These are phyloP conservation scores for Stramenopiles sp. DNA, from an alignment of 352 stramenopile genomes.

Conservation along the genomic window DNA sequence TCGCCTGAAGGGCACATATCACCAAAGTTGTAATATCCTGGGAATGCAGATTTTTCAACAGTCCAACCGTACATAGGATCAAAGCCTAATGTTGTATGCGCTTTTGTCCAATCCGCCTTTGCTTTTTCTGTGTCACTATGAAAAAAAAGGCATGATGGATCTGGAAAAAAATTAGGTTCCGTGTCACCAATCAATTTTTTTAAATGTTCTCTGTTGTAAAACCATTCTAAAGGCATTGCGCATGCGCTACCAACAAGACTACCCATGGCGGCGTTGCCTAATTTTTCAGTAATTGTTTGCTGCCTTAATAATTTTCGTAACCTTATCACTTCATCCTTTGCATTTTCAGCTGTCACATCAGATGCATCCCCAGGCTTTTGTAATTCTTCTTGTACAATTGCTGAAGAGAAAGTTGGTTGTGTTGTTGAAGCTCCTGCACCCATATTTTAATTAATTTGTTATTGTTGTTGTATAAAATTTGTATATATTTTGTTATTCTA, in stretches of 20 bases:
- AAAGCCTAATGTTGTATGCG: background rate
- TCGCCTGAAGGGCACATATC: background rate
- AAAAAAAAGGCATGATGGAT: background rate
- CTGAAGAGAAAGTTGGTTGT: background rate
- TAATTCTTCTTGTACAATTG: background rate
- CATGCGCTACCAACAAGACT: background rate
- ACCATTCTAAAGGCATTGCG: background rate
- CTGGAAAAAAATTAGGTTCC: background rate
- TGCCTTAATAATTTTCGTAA: background rate
- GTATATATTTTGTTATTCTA: no score
- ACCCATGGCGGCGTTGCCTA: background rate
- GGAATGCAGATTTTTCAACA: background rate
- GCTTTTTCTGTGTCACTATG: background rate
- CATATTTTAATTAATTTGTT: background rate
- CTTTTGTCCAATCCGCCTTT: background rate
- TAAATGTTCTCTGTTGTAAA: background rate
- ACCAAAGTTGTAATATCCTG: background rate
- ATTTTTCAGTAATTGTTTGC: background rate
- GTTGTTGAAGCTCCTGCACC: background rate
- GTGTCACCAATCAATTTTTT: background rate
- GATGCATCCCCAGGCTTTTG: background rate
- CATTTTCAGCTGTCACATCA: background rate
- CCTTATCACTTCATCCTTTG: background rate
- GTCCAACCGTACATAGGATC: background rate
- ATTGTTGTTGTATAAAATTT: background rate